Evolutionary conservation across 139 green algal species (phyloP), one percentile per base, ranked within the genome.

Genomic region (Coccomyxa sp.): DNA sequence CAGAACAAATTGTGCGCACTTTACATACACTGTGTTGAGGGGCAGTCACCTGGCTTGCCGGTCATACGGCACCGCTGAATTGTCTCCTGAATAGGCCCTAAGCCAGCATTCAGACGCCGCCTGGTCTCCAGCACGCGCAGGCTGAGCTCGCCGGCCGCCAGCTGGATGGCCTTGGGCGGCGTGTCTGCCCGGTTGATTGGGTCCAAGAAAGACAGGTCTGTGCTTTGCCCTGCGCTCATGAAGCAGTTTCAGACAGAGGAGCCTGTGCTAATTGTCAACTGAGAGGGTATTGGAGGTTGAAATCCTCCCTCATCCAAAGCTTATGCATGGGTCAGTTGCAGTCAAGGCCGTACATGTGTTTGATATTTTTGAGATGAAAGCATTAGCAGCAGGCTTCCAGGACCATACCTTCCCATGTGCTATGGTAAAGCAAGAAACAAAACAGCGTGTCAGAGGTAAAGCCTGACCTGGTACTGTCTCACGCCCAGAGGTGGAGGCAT

Each of bases 111-210:
- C 0, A 78, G 79, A 22, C 87, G 68, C 50, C 75, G 76, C 38
- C 58, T 68, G 79, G 93, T 90, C 79, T 93, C 84, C 18, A 83
- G 77, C 9, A 89, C 79, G 37, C 90, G 70, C 78, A 93, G 34
- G 55, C 78, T 24, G n/a, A 93, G 82, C 84, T 95, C 90, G 0
- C 81, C 91, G 7, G 84, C 74, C 10, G 81, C 91, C 55, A 88
- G 77, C 10, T 55, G 41, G 22, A 95, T 75, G 12, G 78, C 86
- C 75, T 80, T 39, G 34, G 81, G 55, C 29, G 81, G 81, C 34
- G 39, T 54, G 55, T 84, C 81, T 33, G 54, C 76, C 40, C 55
- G 40, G 33, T 81, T 79, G 70, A 84, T 75, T 0, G 81, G 81
- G 76, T 84, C 81, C 70, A 84, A 39, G 64, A 75, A 83, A 8